These are phyloP conservation scores for Vigna hirtella DNA, from an alignment of 306 rosid species.

Conservation along the genomic window DNA sequence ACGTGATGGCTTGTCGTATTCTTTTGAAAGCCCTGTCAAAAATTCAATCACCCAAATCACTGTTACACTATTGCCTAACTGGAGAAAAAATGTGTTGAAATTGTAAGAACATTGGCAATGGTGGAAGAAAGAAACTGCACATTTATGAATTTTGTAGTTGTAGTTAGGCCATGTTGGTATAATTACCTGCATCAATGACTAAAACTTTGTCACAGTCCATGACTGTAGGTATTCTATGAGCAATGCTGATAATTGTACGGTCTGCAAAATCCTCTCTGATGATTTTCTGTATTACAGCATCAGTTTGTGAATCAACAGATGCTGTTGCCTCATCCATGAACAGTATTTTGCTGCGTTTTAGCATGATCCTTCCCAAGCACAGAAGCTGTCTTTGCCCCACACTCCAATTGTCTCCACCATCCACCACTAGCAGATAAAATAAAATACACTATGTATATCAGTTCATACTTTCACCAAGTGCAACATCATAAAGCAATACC, in stretches of 20 bases:
- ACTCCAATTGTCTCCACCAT: conserved; percentile 92
- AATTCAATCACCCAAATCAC: conserved; percentile 36
- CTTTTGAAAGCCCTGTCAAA: conserved; percentile 74
- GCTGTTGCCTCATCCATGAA: conserved; percentile 97
- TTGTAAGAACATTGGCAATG: neutral
- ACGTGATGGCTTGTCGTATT: conserved; percentile 75
- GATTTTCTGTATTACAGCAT: conserved; percentile 76
- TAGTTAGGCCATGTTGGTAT: neutral
- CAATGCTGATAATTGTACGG: conserved; percentile 85
- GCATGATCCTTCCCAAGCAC: conserved; percentile 86
- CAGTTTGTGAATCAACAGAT: conserved; percentile 92
- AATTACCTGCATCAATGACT: conserved; percentile 80
- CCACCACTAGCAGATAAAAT: conserved; percentile 59
- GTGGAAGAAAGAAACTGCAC: neutral
- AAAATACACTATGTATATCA: neutral
- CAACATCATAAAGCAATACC: neutral
- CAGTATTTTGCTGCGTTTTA: conserved; percentile 68
- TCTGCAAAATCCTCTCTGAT: conserved; percentile 78
- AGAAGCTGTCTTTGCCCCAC: conserved; percentile 93
- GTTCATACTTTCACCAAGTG: conserved; percentile 1
- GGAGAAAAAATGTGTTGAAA: neutral
- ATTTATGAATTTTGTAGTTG: neutral
- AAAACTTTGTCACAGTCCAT: conserved; percentile 87
- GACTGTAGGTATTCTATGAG: conserved; percentile 93
- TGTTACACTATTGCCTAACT: neutral